These are phyloP conservation scores for Colletotrichum agaves DNA, from an alignment of 2,329 filamentous ascomycete genomes.

Conservation along the genomic window DNA sequence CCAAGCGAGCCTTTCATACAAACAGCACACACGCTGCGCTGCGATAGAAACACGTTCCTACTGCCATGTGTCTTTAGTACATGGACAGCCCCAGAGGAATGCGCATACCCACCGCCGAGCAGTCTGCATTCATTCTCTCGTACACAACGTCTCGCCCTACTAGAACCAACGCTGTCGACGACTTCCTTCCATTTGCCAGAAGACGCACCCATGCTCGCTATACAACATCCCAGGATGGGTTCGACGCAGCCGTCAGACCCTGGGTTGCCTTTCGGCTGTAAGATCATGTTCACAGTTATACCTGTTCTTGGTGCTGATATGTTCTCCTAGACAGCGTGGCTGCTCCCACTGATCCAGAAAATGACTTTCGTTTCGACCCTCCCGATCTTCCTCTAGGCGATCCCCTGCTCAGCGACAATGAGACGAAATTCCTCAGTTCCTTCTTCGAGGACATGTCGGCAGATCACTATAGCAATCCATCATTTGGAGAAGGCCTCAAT, in stretches of 20 bases:
- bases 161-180: slow-evolving; percentile 24
- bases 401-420: slow-evolving; percentile 71
- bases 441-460: slow-evolving; percentile 68
- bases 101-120: slow-evolving; percentile 28
- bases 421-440: slow-evolving; percentile 66
- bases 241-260: slow-evolving; percentile 66
- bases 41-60: slow-evolving; percentile 21
- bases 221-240: slow-evolving; percentile 69
- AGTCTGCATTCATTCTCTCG: slow-evolving; percentile 27
- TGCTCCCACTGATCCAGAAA: slow-evolving; percentile 45
- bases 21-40: slow-evolving; percentile 14
- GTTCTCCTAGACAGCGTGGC: slow-evolving; percentile 57
- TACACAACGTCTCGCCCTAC: slow-evolving; percentile 13
- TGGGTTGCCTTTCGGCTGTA: slow-evolving; percentile 75
- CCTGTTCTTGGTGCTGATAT: slow-evolving; percentile 27
- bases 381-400: slow-evolving; percentile 73
- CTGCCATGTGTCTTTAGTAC: slow-evolving; percentile 32
- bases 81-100: slow-evolving; percentile 36
- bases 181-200: slow-evolving; percentile 35
- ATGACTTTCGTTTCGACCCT: slow-evolving; percentile 60
- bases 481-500: slow-evolving; percentile 62
- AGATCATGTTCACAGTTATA: slow-evolving; percentile 46
- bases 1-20: slow-evolving; percentile 11
- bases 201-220: slow-evolving; percentile 66
- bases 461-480: slow-evolving; percentile 59